Conservation (phyloP, 306 rosid genomes). For the Adenanthera pavonina region DNA sequence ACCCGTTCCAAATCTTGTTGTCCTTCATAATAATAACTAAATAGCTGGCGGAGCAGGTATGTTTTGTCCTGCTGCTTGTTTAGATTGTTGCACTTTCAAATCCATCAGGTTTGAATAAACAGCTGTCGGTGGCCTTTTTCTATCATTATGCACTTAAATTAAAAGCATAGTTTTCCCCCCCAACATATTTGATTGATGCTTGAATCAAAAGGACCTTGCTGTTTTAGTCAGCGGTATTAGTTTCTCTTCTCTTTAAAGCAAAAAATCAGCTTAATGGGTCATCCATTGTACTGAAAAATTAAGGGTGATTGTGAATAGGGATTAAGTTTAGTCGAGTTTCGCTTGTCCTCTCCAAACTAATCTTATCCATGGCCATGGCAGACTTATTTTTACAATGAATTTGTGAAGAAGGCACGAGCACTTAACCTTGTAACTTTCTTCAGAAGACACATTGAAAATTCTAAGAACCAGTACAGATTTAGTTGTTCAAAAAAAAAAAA, state of each 20-base stretch:
- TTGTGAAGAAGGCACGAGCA: background rate
- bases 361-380: background rate
- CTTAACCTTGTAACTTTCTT: no score
- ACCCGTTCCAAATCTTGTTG: slow-evolving; percentile 31
- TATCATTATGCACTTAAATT: slow-evolving; percentile 1
- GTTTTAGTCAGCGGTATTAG: slow-evolving; percentile 40
- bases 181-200: slow-evolving; percentile 21
- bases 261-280: slow-evolving; percentile 26
- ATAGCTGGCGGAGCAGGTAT: slow-evolving; percentile 87
- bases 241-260: slow-evolving; percentile 37
- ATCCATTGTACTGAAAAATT: background rate
- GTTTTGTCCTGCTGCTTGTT: slow-evolving; percentile 62
- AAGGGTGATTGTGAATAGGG: background rate
- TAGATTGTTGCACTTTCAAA: slow-evolving; percentile 42
- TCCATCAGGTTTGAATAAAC: slow-evolving; percentile 45
- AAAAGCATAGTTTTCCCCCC: background rate
- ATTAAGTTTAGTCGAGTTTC: background rate
- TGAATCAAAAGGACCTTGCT: slow-evolving; percentile 42
- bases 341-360: background rate
- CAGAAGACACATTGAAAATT: background rate
- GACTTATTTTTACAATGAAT: background rate
- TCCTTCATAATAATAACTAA: slow-evolving; percentile 52
- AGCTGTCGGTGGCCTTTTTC: slow-evolving; percentile 60
- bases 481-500: no score
- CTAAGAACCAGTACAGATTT: no score